Percentiles rank a stretch among this genome's conserved stretches.
phyloP scores from a whole-genome alignment of 148 eudicot genomes.

The Hydrangea macrophylla region DNA sequence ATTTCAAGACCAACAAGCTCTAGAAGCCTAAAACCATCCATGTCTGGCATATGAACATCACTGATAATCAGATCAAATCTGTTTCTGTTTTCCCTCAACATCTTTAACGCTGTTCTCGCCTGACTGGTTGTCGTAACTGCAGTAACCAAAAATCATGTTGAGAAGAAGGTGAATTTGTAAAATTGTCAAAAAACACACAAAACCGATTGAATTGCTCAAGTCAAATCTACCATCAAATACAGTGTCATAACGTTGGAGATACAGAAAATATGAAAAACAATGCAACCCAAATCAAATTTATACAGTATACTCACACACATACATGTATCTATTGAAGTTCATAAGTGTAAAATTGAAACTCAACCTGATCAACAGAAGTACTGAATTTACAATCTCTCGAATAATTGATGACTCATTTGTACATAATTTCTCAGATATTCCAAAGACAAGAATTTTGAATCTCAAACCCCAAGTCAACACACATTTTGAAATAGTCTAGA shows the following conservation, averaged over 20 bases:
- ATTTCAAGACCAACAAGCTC: slow-evolving; percentile 83
- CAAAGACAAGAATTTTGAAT: not conserved
- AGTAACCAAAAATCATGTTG: slow-evolving; percentile 4
- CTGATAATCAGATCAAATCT: slow-evolving; percentile 67
- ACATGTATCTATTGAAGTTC: no score
- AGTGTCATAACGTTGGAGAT: not conserved
- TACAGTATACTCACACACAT: no score
- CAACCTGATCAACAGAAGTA: not conserved
- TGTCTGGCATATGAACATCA: slow-evolving; percentile 92
- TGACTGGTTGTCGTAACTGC: slow-evolving; percentile 67
- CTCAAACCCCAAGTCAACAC: not conserved
- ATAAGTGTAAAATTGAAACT: not conserved
- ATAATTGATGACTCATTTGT: not conserved
- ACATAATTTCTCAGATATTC: not conserved
- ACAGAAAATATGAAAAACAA: not conserved
- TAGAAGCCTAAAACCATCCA: slow-evolving; percentile 93
- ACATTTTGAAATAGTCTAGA: not conserved
- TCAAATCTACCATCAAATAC: not conserved
- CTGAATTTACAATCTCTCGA: not conserved
- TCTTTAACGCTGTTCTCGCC: slow-evolving; percentile 57
- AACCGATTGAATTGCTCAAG: not conserved
- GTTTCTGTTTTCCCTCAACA: slow-evolving; percentile 59
- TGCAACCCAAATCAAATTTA: not conserved
- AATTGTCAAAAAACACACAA: not conserved
- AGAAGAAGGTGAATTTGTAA: not conserved